A percentile compares a stretch with the other conserved stretches of the same genome.
Evolutionary conservation across 2,329 filamentous ascomycete species (phyloP).

Genomic region (Drechslerella coelobrocha): DNA sequence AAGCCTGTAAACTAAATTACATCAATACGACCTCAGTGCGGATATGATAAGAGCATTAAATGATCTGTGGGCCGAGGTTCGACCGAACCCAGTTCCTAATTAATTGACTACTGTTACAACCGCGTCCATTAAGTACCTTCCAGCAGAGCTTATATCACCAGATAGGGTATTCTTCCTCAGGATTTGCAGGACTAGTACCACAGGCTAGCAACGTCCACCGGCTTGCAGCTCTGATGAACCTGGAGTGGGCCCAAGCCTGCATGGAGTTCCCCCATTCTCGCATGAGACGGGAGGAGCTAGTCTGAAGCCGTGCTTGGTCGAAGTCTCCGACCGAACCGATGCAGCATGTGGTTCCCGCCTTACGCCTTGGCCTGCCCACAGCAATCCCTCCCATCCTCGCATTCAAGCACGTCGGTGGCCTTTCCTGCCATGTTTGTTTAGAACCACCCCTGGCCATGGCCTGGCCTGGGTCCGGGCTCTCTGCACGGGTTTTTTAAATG

Average conservation of each 20-base stretch:
- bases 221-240: conserved; percentile 5
- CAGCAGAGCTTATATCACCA: not conserved
- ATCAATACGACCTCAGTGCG: conserved; percentile 9
- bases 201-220: not conserved
- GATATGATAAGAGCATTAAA: not conserved
- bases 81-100: not conserved
- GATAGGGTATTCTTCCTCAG: not conserved
- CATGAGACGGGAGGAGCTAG: conserved; percentile 39
- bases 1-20: not conserved
- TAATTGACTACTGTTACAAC: not conserved
- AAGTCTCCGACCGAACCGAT: conserved; percentile 51
- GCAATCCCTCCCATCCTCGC: not conserved
- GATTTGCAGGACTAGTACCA: not conserved
- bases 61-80: not conserved
- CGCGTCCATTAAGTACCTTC: not conserved
- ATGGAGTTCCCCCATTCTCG: conserved; percentile 50
- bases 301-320: conserved; percentile 23
- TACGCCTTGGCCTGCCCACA: conserved; percentile 38
- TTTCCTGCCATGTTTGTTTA: conserved; percentile 25
- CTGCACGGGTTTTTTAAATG: not conserved
- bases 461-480: not conserved
- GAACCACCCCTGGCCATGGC: not conserved
- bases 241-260: conserved; percentile 20
- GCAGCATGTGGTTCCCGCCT: conserved; percentile 50
- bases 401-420: conserved; percentile 1